Base-by-base conservation (phyloP, 2,329 filamentous ascomycete species). In the Sarocladium oryzae region DNA sequence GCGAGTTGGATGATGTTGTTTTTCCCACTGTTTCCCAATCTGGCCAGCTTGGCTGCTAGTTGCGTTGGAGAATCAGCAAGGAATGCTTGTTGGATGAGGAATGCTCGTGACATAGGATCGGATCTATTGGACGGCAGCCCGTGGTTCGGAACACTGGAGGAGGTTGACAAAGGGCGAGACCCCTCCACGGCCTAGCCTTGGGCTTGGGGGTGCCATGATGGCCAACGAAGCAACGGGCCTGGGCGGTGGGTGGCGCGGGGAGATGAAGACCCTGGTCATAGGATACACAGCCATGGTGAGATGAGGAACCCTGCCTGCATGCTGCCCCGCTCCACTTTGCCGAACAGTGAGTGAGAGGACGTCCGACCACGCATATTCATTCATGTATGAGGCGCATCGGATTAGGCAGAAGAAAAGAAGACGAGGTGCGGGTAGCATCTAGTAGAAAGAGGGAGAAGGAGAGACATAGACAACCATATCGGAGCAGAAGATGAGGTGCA, bases 251-350 rank as follows among this genome's bases (percentile, higher is more conserved):
- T 23, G 40, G 20, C 21, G 20, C 23, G 40, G 21, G 37, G 37
- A 40, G 16, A 15, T 8, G 9, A 40, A 40, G 18, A 18, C 40
- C 40, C 40, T 43, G 40, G 40, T 28, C 40, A 16, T 9, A 43
- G 40, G 23, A 43, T 20, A 43, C 43, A 26, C 43, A 20, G n/a
- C 43, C 43, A 48, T 48, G 21, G 43, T 33, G 26, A 33, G 43
- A 33, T 24, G 43, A 9, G 28, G 21, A 30, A 49, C 46, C 46
- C 46, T 49, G 32, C 4, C 32, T 49, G 46, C 46, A 37, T 8
- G 11, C n/a, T n/a, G 23, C 7, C 16, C 13, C 26, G 23, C 48
- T n/a, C 21, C 36, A 28, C 43, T 10, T 7, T n/a, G 16, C 8
- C 7, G 4, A 21, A 6, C 18, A 20, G 33, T n/a, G 11, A 36